phyloP scores from a whole-genome alignment of 2,329 filamentous ascomycete species.

The Penicillium paneum region DNA sequence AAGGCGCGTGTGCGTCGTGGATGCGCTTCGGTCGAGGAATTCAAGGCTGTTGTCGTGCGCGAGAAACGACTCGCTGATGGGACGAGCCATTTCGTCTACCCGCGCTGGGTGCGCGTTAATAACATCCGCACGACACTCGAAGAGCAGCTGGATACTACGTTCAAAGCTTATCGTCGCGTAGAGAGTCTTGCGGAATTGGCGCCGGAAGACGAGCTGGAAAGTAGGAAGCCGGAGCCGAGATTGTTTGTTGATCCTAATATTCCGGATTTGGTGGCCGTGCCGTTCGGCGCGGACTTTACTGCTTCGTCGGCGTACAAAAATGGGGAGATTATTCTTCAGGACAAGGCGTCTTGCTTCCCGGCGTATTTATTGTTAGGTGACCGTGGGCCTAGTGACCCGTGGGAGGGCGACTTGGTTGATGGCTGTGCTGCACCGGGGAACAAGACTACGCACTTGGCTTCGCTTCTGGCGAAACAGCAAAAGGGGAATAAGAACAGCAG shows the following conservation, averaged over 20 bases:
- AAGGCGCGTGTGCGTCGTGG: slow-evolving; percentile 71
- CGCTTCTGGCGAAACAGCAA: slow-evolving; percentile 54
- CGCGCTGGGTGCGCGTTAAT: slow-evolving; percentile 92
- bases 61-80: slow-evolving; percentile 47
- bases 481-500: slow-evolving; percentile 23
- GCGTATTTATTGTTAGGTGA: slow-evolving; percentile 74
- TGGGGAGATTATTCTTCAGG: slow-evolving; percentile 84
- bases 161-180: slow-evolving; percentile 61
- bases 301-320: slow-evolving; percentile 69
- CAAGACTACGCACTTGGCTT: slow-evolving; percentile 91
- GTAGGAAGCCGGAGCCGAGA: slow-evolving; percentile 38
- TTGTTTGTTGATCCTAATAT: slow-evolving; percentile 74
- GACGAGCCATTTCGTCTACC: slow-evolving; percentile 50
- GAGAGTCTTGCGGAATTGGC: slow-evolving; percentile 57
- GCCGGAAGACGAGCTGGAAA: slow-evolving; percentile 26
- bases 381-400: slow-evolving; percentile 31
- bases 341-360: slow-evolving; percentile 96
- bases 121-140: slow-evolving; percentile 68
- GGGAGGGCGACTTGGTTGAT: slow-evolving; percentile 73
- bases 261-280: slow-evolving; percentile 76
- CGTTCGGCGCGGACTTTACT: slow-evolving; percentile 67
- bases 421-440: slow-evolving; percentile 94
- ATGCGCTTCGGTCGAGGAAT: slow-evolving; percentile 63
- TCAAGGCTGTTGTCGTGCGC: slow-evolving; percentile 45
- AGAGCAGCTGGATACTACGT: slow-evolving; percentile 71